Percentiles rank a stretch among this genome's conserved stretches.
Conservation (phyloP, 164 flowering plant species). For the Paratinospora sagittata region DNA sequence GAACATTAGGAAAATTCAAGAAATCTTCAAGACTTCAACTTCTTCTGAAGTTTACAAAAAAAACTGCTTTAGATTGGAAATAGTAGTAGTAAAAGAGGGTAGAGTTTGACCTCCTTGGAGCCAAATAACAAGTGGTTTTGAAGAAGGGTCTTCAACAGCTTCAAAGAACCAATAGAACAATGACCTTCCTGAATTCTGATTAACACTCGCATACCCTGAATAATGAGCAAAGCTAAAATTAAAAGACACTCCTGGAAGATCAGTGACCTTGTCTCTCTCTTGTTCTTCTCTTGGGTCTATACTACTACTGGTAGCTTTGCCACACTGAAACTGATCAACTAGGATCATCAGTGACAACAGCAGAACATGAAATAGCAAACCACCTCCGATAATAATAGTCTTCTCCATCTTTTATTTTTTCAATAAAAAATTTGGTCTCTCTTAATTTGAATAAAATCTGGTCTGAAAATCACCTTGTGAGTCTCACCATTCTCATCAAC, state of each 20-base stretch:
- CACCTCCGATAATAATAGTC: background rate
- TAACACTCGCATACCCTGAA: slow-evolving; percentile 71
- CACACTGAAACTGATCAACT: background rate
- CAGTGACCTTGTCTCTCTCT: slow-evolving; percentile 39
- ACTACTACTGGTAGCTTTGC: background rate
- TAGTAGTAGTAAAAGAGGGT: background rate
- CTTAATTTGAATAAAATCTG: no score
- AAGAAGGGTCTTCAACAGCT: slow-evolving; percentile 68
- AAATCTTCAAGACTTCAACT: no score
- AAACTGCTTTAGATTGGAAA: no score
- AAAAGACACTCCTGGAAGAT: slow-evolving; percentile 65
- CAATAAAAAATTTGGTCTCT: no score
- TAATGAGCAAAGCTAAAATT: slow-evolving; percentile 67
- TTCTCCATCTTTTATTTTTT: background rate
- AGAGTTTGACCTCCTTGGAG: slow-evolving; percentile 72
- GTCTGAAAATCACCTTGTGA: no score
- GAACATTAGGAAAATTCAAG: no score
- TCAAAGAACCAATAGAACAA: slow-evolving; percentile 88
- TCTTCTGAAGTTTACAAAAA: no score
- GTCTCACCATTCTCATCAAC: no score
- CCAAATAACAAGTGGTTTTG: slow-evolving; percentile 92
- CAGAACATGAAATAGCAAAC: background rate
- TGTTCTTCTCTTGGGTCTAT: slow-evolving; percentile 19
- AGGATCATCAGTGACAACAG: background rate
- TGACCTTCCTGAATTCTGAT: slow-evolving; percentile 57